Evolutionary conservation across 257 asterid species (phyloP).

Genomic region (Perilla frutescens): DNA sequence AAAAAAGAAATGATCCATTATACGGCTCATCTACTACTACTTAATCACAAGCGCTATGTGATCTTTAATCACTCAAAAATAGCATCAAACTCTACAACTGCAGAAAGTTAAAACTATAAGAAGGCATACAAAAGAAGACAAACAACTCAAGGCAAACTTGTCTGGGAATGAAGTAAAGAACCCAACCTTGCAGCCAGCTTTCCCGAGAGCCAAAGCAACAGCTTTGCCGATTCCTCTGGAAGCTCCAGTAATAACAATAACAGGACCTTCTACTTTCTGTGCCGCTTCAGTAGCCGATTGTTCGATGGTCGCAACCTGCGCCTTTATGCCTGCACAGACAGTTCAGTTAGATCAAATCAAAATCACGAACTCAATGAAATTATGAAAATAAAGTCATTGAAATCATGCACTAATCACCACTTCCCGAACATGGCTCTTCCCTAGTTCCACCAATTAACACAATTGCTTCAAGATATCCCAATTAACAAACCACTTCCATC

Average conservation of each 20-base stretch:
- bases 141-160: constrained; percentile 3
- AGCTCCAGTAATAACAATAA: constrained; percentile 90
- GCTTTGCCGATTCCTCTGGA: constrained; percentile 98
- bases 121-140: not conserved
- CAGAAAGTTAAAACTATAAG: not conserved
- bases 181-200: constrained; percentile 93
- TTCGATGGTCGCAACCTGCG: constrained; percentile 69
- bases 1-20: not conserved
- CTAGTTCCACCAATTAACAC: constrained; percentile 4
- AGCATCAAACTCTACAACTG: constrained; percentile 2
- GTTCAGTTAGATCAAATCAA: not conserved
- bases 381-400: not conserved
- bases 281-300: constrained; percentile 52
- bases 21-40: not conserved
- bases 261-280: constrained; percentile 77
- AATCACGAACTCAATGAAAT: not conserved
- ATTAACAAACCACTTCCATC: not conserved
- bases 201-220: constrained; percentile 87
- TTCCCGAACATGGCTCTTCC: not conserved
- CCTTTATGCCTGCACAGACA: constrained; percentile 63
- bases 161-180: not conserved
- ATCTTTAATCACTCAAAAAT: constrained; percentile 15
- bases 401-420: not conserved
- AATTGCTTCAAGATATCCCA: not conserved
- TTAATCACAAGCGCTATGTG: not conserved